Evolutionary conservation across 1,284 basidiomycete genomes (phyloP).

Genomic region (Coniophora puteana): DNA sequence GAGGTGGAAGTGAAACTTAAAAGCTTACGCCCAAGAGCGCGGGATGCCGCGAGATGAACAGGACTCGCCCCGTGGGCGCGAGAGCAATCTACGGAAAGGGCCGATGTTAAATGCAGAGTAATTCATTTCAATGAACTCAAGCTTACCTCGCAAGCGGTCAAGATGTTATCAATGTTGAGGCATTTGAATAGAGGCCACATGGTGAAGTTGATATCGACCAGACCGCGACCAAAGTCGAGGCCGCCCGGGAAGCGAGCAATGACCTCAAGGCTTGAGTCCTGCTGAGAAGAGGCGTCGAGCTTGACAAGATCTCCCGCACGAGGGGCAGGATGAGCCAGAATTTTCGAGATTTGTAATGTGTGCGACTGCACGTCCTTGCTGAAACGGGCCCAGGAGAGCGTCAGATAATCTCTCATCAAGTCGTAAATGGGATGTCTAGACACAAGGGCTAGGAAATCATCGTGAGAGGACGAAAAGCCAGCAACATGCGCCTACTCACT

Average conservation of each 20-base stretch:
- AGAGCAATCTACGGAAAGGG: conserved; percentile 67
- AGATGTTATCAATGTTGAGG: conserved; percentile 89
- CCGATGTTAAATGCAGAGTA: conserved; percentile 2
- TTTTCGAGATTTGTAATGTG: conserved; percentile 81
- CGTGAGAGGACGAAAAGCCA: conserved; percentile 8
- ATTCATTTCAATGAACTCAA: conserved; percentile 3
- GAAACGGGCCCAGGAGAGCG: conserved; percentile 89
- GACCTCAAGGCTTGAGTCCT: conserved; percentile 75
- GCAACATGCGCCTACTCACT: conserved; percentile 49
- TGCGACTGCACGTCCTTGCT: conserved; percentile 89
- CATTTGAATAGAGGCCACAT: conserved; percentile 98
- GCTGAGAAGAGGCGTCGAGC: conserved; percentile 60
- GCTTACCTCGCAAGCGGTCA: conserved; percentile 89
- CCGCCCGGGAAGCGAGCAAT: conserved; percentile 84
- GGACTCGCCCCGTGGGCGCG: conserved; percentile 86
- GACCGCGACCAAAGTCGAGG: conserved; percentile 77
- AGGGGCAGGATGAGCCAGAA: conserved; percentile 79
- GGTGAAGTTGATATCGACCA: conserved; percentile 88
- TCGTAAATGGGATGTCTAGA: conserved; percentile 92
- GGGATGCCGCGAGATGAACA: conserved; percentile 89
- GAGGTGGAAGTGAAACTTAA: conserved; percentile 1
- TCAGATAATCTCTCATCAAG: conserved; percentile 89
- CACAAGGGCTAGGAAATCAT: conserved; percentile 58
- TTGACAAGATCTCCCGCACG: conserved; percentile 83
- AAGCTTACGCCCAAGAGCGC: conserved; percentile 78